A percentile compares a stretch with the other conserved stretches of the same genome.
phyloP scores from a whole-genome alignment of 495 filamentous ascomycete genomes.

The Physcia stellaris region DNA sequence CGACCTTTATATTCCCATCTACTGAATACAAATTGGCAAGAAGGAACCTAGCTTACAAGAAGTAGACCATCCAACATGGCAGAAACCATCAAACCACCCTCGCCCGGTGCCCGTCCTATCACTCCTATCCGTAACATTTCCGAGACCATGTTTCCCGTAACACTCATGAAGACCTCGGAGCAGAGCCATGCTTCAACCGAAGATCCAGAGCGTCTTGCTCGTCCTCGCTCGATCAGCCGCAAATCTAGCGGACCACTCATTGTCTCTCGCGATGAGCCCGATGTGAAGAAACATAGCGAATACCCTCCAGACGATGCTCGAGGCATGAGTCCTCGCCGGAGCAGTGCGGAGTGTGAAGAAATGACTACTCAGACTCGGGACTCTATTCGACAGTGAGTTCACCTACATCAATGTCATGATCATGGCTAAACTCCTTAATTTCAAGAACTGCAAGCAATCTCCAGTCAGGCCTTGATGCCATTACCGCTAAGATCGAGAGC shows the following conservation, averaged over 20 bases:
- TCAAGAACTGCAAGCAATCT: conserved; percentile 72
- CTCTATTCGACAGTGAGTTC: conserved; percentile 43
- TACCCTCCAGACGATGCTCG: conserved; percentile 76
- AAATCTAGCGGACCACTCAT: conserved; percentile 73
- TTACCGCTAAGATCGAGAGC: conserved; percentile 87
- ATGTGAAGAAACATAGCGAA: conserved; percentile 53
- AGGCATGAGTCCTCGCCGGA: conserved; percentile 87
- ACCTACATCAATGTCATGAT: conserved; percentile 18
- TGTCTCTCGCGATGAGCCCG: conserved; percentile 56
- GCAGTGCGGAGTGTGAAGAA: conserved; percentile 73
- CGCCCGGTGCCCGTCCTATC: too few species aligned
- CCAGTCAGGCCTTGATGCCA: conserved; percentile 72
- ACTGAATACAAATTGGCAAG: too few species aligned
- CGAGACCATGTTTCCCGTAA: too few species aligned
- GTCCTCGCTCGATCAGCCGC: conserved; percentile 42
- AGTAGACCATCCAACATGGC: too few species aligned
- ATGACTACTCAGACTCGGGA: conserved; percentile 67
- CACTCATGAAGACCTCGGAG: too few species aligned
- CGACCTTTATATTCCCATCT: too few species aligned
- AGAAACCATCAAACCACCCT: too few species aligned
- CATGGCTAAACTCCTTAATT: not conserved
- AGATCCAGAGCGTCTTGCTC: too few species aligned
- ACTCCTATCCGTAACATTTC: too few species aligned
- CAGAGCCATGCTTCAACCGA: too few species aligned
- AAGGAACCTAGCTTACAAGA: too few species aligned